Percentiles rank a stretch among this genome's conserved stretches.
phyloP scores from a whole-genome alignment of 257 asterid genomes.

The Pogostemon cablin region DNA sequence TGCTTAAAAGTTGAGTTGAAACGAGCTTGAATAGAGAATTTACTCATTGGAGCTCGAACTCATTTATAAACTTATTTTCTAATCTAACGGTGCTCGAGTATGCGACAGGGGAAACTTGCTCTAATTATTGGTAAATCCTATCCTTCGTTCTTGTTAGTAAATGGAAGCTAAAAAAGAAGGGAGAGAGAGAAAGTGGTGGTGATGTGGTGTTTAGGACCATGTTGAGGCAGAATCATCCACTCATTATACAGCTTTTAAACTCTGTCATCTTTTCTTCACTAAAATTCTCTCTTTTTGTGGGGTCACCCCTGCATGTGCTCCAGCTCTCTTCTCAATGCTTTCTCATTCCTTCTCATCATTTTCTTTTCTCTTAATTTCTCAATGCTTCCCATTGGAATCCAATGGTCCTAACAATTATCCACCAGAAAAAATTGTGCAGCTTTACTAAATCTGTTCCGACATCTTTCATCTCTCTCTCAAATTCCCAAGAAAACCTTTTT shows the following conservation, averaged over 20 bases:
- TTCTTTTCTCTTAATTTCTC: background rate
- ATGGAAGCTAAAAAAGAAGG: background rate
- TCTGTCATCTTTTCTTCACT: slow-evolving; percentile 43
- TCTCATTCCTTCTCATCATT: slow-evolving; percentile 26
- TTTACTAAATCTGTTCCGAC: slow-evolving; percentile 19
- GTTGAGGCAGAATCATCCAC: slow-evolving; percentile 51
- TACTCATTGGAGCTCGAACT: too few species aligned
- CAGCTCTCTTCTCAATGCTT: slow-evolving; percentile 40
- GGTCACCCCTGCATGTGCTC: slow-evolving; percentile 45
- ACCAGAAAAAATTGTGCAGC: slow-evolving; percentile 9
- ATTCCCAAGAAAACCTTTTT: slow-evolving; percentile 8
- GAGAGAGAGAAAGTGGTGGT: slow-evolving; percentile 28
- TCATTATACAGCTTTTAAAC: slow-evolving; percentile 46
- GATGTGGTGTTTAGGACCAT: slow-evolving; percentile 43
- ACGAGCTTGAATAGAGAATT: too few species aligned
- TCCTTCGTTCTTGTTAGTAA: too few species aligned
- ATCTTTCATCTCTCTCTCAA: slow-evolving; percentile 5
- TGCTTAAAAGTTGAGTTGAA: too few species aligned
- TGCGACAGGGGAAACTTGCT: too few species aligned
- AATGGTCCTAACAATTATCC: slow-evolving; percentile 24
- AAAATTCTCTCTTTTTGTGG: slow-evolving; percentile 38
- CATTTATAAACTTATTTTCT: too few species aligned
- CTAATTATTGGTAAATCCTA: too few species aligned
- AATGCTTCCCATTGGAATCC: slow-evolving; percentile 27
- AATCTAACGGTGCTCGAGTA: too few species aligned